Conservation (phyloP, 768 basidiomycete genomes). For the Agaricus sinodeliciosus region DNA sequence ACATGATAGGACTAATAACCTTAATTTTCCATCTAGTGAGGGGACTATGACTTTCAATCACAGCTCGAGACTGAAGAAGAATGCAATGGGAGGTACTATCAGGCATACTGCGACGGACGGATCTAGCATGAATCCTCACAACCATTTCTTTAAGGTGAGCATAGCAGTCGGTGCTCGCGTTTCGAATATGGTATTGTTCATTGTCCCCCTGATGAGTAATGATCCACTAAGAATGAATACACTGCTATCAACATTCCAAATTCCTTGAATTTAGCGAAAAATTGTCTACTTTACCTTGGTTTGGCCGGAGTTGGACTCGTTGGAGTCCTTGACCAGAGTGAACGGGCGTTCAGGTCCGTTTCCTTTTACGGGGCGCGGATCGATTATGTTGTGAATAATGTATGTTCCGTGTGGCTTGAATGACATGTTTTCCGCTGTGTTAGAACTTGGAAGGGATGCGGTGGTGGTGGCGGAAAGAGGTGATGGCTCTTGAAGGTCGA, state of each 20-base stretch:
- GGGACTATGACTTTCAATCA: conserved; percentile 1
- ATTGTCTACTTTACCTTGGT: background rate
- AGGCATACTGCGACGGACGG: too few species aligned
- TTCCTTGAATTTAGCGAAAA: background rate
- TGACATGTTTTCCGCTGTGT: background rate
- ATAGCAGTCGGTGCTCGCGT: background rate
- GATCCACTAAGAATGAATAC: background rate
- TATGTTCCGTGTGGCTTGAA: conserved; percentile 6
- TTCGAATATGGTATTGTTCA: conserved; percentile 2
- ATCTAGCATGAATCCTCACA: background rate
- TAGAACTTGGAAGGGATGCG: too few species aligned
- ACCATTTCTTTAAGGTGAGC: background rate
- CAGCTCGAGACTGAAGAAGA: background rate
- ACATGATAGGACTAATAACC: conserved; percentile 4
- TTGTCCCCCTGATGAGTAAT: background rate
- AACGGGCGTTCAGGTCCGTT: conserved; percentile 5
- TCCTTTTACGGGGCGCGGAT: conserved; percentile 8
- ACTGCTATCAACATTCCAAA: too few species aligned
- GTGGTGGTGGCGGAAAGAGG: too few species aligned
- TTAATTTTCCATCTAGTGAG: conserved; percentile 7
- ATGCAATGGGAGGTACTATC: too few species aligned
- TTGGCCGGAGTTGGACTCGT: background rate
- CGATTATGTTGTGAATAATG: conserved; percentile 7
- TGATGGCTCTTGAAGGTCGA: too few species aligned
- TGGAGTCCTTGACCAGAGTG: background rate